These are phyloP conservation scores for Primulina huaijiensis DNA, from an alignment of 257 asterid species.

Conservation along the genomic window DNA sequence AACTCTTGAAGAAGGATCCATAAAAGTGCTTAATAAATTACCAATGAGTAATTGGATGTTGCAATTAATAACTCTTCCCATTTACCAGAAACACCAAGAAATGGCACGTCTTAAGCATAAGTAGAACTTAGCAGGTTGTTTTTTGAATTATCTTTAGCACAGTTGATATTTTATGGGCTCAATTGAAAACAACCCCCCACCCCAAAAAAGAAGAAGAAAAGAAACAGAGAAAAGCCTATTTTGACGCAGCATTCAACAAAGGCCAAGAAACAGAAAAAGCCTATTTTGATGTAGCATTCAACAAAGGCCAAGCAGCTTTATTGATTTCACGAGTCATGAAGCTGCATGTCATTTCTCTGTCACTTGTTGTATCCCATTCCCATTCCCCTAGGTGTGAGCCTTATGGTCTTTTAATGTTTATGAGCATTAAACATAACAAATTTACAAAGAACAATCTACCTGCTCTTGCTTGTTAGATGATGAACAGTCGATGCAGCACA, in stretches of 20 bases:
- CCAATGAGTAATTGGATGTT: background rate
- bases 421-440: background rate
- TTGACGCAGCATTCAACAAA: background rate
- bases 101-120: background rate
- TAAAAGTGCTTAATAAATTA: background rate
- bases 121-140: background rate
- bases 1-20: slow-evolving; percentile 4
- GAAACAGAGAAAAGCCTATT: background rate
- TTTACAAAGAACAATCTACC: background rate
- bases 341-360: background rate
- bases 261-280: background rate
- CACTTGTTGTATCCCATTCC: background rate
- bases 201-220: background rate
- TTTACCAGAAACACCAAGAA: background rate
- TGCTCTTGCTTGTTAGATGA: background rate
- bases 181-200: background rate
- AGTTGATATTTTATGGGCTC: background rate
- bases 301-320: background rate
- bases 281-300: background rate
- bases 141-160: background rate
- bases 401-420: background rate
- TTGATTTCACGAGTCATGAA: background rate
- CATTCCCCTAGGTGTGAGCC: background rate
- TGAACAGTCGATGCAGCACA: background rate
- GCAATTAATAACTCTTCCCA: slow-evolving; percentile 6